Percentiles rank a stretch among this genome's conserved stretches.
Conservation (phyloP, 768 basidiomycete genomes). For the Udeniomyces megalosporus region DNA sequence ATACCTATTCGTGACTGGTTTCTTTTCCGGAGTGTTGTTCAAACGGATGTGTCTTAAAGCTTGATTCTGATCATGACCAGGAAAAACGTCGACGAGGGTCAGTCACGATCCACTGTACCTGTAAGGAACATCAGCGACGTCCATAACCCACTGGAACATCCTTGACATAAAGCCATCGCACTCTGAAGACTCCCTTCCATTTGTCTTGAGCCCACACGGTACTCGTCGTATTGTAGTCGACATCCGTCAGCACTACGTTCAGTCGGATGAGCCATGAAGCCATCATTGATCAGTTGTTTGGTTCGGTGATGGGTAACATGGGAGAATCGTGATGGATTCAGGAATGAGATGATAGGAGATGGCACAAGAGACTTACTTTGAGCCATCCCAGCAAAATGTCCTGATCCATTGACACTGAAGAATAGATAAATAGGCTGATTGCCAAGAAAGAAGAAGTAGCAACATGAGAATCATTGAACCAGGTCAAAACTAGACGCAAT, state of each 20-base stretch:
- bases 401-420: slow-evolving; percentile 74
- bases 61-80: slow-evolving; percentile 48
- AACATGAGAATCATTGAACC: background rate
- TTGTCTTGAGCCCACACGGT: slow-evolving; percentile 99
- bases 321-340: too few relatives aligned
- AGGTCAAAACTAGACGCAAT: background rate
- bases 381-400: slow-evolving; percentile 14
- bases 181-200: slow-evolving; percentile 99
- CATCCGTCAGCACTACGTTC: slow-evolving; percentile 13
- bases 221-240: slow-evolving; percentile 17
- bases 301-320: background rate
- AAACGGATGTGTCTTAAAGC: slow-evolving; percentile 76
- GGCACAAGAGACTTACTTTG: slow-evolving; percentile 7
- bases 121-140: background rate
- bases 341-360: background rate
- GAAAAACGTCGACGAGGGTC: background rate
- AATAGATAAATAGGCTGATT: slow-evolving; percentile 68
- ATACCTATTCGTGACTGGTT: slow-evolving; percentile 84
- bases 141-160: slow-evolving; percentile 38
- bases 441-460: background rate
- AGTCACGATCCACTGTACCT: background rate
- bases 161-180: slow-evolving; percentile 91
- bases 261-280: background rate
- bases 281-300: background rate
- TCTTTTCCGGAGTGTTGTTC: slow-evolving; percentile 90